Percentiles rank a stretch among this genome's conserved stretches.
phyloP scores from a whole-genome alignment of 2,329 filamentous ascomycete genomes.

The Calonectria honghensis region DNA sequence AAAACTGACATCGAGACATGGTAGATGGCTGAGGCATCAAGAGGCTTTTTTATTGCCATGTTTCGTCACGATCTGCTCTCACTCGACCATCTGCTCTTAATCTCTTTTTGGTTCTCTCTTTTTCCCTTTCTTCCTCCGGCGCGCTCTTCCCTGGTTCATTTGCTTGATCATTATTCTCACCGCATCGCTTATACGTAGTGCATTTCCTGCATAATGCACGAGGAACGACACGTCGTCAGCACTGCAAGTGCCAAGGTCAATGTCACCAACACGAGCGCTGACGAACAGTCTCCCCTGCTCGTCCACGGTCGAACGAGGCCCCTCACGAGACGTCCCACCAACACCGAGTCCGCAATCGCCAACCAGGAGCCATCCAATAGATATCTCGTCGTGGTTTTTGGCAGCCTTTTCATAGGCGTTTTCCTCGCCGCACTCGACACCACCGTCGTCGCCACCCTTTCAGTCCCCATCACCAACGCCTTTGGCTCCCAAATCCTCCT shows the following conservation, averaged over 20 bases:
- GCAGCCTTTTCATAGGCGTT: not conserved
- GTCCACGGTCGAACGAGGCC: not conserved
- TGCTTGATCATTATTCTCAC: not conserved
- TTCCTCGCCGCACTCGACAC: not conserved
- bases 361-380: not conserved
- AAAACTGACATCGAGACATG: not conserved
- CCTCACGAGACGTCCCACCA: not conserved
- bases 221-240: not conserved
- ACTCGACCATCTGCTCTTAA: not conserved
- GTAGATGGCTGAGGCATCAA: not conserved
- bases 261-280: not conserved
- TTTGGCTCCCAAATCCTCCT: not conserved
- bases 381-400: not conserved
- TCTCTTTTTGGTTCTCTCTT: not conserved
- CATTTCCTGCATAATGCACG: not conserved
- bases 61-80: not conserved
- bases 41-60: not conserved
- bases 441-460: not conserved
- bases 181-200: not conserved
- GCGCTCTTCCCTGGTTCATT: not conserved
- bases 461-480: not conserved
- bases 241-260: not conserved
- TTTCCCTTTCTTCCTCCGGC: not conserved
- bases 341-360: not conserved
- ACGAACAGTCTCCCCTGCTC: not conserved